phyloP scores from a whole-genome alignment of 192 early-diverging fungal genomes.

The Chytriomyces confervae region DNA sequence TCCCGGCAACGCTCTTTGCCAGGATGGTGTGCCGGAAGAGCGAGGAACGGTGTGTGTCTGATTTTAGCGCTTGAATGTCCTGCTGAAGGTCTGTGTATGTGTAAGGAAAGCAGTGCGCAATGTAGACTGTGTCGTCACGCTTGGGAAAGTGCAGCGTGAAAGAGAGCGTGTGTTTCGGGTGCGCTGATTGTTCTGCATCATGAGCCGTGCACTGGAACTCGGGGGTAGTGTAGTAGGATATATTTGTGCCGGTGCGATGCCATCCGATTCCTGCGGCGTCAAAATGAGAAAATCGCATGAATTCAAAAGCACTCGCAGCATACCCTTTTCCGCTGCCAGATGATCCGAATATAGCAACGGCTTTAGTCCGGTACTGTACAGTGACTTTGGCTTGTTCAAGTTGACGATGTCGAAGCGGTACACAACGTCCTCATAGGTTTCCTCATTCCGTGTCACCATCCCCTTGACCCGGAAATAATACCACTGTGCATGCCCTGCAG shows the following conservation, averaged over 20 bases:
- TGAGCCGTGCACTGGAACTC: background rate
- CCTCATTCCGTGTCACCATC: slow-evolving; percentile 21
- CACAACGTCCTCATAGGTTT: slow-evolving; percentile 7
- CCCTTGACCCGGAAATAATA: slow-evolving; percentile 44
- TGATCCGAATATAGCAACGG: slow-evolving; percentile 46
- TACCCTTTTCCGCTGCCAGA: slow-evolving; percentile 19
- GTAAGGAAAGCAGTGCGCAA: slow-evolving; percentile 56
- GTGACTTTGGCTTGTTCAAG: slow-evolving; percentile 43
- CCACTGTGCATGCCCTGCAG: slow-evolving; percentile 44
- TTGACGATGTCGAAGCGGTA: slow-evolving; percentile 52
- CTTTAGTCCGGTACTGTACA: slow-evolving; percentile 44
- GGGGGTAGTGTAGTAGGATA: slow-evolving; percentile 38
- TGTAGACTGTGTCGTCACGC: slow-evolving; percentile 44
- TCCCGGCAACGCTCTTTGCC: slow-evolving; percentile 43
- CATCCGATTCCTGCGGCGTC: slow-evolving; percentile 42
- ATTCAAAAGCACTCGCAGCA: background rate
- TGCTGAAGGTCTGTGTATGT: slow-evolving; percentile 50
- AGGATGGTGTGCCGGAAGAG: slow-evolving; percentile 46
- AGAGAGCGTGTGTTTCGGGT: slow-evolving; percentile 34
- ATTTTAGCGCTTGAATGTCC: slow-evolving; percentile 38
- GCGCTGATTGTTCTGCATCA: slow-evolving; percentile 5
- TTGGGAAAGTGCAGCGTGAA: slow-evolving; percentile 39
- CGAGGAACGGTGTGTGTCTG: slow-evolving; percentile 12
- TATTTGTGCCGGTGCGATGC: slow-evolving; percentile 44
- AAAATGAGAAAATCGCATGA: background rate